phyloP scores from a whole-genome alignment of 164 flowering plant genomes.

The Annona cherimola region DNA sequence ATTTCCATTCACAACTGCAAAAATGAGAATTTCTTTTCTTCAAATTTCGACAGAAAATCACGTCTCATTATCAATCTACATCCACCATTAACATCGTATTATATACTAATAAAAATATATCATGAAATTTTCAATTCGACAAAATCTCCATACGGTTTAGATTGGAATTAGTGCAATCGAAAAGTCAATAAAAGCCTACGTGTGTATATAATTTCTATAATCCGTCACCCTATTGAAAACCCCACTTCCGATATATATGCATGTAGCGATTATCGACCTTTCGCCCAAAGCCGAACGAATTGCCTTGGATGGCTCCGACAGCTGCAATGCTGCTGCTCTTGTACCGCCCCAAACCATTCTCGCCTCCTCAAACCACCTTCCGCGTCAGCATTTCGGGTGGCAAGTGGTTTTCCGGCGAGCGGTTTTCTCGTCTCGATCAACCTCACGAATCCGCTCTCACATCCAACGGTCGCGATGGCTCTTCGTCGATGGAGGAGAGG shows the following conservation, averaged over 20 bases:
- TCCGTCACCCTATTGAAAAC: background rate
- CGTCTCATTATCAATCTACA: too few species aligned
- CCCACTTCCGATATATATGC: background rate
- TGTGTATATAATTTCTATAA: background rate
- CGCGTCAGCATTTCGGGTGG: background rate
- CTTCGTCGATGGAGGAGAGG: background rate
- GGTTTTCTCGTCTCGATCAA: background rate
- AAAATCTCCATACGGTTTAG: background rate
- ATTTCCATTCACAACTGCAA: too few species aligned
- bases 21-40: too few species aligned
- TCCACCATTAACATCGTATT: background rate
- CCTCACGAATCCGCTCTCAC: background rate
- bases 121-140: background rate
- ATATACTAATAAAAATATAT: too few species aligned
- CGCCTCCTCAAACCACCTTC: background rate
- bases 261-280: background rate
- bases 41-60: background rate
- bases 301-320: background rate
- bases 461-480: background rate
- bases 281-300: background rate
- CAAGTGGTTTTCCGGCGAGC: background rate
- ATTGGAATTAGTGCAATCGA: background rate
- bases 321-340: background rate
- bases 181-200: background rate
- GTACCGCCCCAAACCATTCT: background rate